Percentiles rank a stretch among this genome's conserved stretches.
Conservation (phyloP, 805 yeast genomes). For the Pichia manshurica region DNA sequence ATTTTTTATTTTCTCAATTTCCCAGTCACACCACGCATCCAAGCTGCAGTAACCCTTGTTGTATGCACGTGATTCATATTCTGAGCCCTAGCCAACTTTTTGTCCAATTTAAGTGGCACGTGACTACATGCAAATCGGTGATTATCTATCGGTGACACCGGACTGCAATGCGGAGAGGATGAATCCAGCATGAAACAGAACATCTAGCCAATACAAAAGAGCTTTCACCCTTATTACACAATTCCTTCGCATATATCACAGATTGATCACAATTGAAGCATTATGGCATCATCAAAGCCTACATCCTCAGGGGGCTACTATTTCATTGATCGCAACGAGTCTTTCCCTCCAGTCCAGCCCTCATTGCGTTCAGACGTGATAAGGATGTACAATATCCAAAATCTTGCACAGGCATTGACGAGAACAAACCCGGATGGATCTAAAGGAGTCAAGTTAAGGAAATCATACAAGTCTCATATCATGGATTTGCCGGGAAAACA, state of each 20-base stretch:
- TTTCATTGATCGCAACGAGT: conserved; percentile 26
- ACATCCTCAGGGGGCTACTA: conserved; percentile 18
- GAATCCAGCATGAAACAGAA: no score
- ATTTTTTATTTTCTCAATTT: neutral
- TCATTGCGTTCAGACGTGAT: conserved; percentile 72
- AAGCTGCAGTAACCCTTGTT: neutral
- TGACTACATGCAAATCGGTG: no score
- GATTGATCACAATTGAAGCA: no score
- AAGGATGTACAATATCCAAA: conserved; percentile 58
- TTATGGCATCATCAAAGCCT: neutral
- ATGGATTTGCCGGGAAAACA: conserved; percentile 80
- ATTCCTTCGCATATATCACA: no score
- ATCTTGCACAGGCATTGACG: conserved; percentile 73
- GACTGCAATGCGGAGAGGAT: no score
- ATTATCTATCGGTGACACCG: no score
- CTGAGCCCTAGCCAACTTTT: no score
- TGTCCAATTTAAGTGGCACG: no score
- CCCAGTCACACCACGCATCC: neutral
- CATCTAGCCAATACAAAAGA: no score
- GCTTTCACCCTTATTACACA: no score
- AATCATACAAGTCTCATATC: conserved; percentile 91
- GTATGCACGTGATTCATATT: neutral
- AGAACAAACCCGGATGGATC: conserved; percentile 83
- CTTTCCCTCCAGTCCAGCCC: conserved; percentile 46
- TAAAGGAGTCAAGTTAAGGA: conserved; percentile 86